Evolutionary conservation across 2,329 filamentous ascomycete species (phyloP), one percentile per base, ranked within the genome.

Genomic region (Microdochium trichocladiopsis): DNA sequence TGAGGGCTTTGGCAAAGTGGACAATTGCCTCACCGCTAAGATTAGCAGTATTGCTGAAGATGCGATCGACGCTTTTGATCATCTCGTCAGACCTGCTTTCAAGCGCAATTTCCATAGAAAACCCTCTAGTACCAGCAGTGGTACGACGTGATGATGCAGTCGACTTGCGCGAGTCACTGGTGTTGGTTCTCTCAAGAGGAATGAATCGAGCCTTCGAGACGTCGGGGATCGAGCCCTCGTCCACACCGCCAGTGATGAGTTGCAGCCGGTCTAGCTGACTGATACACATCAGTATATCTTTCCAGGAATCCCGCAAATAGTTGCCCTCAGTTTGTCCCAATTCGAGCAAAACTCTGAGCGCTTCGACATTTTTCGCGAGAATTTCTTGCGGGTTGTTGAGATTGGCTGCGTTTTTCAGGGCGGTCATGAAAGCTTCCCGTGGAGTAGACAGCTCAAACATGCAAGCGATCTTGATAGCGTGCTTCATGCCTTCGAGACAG

Each of bases 181-280:
- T 76, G 45, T 78, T 75, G 12, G 77, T 70, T 54, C 84, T 74
- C 28, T 80, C 73, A 1, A 78, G 76, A 3, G 84, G 77, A 52
- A 87, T 74, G 56, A 91, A 87, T 3, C 88, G 84, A 9, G 88
- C 86, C 66, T 91, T 88, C 21, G 91, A 90, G 25, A 97, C 90
- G 67, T 99, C 94, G 1, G 94, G 94, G 36, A 99, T 85, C 1
- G 87, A 84, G 36, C 87, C 91, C 69, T 96, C 95, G 60, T 97
- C 93, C 2, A 97, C 90, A 37, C 94, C 95, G 23, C 92, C 90
- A 2, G 90, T 95, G 58, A 99, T 93, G 21, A 99, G 82, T 69
- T 99, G 95, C 57, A 99, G 83, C 45, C 94, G 85, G 65, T 99
- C 94, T 24, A 99, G 82, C 67, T 99, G 94, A 60, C 92, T 96